A percentile compares a stretch with the other conserved stretches of the same genome.
Conservation (phyloP, 257 asterid species). For the Perilla frutescens region DNA sequence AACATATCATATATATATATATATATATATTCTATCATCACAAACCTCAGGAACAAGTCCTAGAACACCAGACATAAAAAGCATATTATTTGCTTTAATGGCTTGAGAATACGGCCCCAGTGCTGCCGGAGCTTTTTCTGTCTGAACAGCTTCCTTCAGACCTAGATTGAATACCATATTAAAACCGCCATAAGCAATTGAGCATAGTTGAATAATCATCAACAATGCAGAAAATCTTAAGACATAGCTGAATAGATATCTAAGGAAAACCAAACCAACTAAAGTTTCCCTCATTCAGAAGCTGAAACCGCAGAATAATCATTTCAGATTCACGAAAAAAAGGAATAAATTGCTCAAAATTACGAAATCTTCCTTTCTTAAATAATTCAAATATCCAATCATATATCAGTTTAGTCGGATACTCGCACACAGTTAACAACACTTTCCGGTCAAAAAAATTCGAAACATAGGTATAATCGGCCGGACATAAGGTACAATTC, state of each 20-base stretch:
- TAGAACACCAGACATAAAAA: conserved; percentile 82
- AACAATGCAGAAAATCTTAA: not conserved
- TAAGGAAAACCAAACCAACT: not conserved
- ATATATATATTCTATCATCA: not conserved
- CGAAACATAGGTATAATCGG: not conserved
- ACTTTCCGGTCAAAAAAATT: not conserved
- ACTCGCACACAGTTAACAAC: not conserved
- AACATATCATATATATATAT: not conserved
- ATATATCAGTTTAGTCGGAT: not conserved
- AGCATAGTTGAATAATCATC: not conserved
- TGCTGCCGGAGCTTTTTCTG: conserved; percentile 95
- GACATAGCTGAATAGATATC: not conserved
- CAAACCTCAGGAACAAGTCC: conserved; percentile 88
- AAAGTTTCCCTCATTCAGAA: conserved; percentile 11
- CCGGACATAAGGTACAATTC: conserved; percentile 27
- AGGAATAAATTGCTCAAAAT: not conserved
- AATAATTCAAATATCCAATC: not conserved
- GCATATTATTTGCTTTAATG: conserved; percentile 77
- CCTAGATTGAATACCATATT: conserved; percentile 41
- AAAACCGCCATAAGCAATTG: conserved; percentile 5
- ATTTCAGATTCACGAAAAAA: not conserved
- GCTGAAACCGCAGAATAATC: not conserved
- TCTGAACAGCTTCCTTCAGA: conserved; percentile 74
- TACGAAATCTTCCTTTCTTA: not conserved
- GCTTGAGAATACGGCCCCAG: conserved; percentile 98